Percentiles rank a stretch among this genome's conserved stretches.
These are phyloP conservation scores for Suhomyces pyralidae DNA, from an alignment of 805 yeast genomes.

Conservation along the genomic window DNA sequence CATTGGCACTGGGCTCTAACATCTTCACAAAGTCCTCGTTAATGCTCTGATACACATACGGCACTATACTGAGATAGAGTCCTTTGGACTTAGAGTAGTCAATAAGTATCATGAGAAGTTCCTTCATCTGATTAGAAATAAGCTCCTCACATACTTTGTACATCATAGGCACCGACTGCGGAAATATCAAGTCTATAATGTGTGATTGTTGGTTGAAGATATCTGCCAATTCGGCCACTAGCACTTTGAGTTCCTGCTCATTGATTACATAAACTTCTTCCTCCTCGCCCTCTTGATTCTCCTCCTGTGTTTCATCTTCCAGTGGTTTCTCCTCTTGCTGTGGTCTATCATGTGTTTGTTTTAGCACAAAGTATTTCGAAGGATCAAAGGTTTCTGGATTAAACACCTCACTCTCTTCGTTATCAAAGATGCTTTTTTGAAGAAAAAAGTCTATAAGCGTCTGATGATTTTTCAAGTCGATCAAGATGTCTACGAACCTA, in stretches of 20 bases:
- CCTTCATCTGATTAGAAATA: conserved; percentile 37
- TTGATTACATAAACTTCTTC: conserved; percentile 8
- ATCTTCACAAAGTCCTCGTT: conserved; percentile 22
- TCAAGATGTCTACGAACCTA: conserved; percentile 33
- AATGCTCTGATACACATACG: conserved; percentile 35
- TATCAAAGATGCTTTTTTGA: conserved; percentile 41
- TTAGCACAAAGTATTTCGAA: conserved; percentile 19
- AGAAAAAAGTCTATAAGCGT: conserved; percentile 43
- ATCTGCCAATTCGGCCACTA: conserved; percentile 28
- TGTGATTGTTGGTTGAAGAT: conserved; percentile 37
- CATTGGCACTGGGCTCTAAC: conserved; percentile 29
- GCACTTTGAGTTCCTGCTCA: conserved; percentile 17
- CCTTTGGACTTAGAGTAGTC: conserved; percentile 24
- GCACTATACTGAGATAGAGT: conserved; percentile 36
- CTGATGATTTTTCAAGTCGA: conserved; percentile 38
- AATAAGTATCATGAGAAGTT: conserved; percentile 26
- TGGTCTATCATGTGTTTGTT: no score
- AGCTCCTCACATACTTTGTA: conserved; percentile 47
- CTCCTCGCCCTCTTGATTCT: conserved; percentile 3
- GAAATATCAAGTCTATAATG: conserved; percentile 44
- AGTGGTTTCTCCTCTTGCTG: conserved; percentile 5
- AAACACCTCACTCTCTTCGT: conserved; percentile 28
- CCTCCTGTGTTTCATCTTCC: not conserved
- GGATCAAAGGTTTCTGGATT: conserved; percentile 26
- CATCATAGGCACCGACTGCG: conserved; percentile 44